A percentile compares a stretch with the other conserved stretches of the same genome.
Evolutionary conservation across 768 basidiomycete species (phyloP).

Genomic region (Mycena albidolilacea): DNA sequence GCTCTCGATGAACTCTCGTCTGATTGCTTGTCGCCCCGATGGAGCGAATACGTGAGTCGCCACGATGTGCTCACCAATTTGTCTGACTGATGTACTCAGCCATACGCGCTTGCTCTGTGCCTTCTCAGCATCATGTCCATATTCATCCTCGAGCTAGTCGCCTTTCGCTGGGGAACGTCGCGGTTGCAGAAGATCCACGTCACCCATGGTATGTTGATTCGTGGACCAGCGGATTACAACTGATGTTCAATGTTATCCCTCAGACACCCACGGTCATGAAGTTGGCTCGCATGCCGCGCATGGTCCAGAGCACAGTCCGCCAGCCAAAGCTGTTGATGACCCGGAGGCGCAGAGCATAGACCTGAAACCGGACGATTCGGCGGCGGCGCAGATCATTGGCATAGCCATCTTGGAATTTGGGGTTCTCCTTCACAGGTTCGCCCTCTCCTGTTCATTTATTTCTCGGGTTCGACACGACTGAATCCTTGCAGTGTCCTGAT

Average conservation of each 20-base stretch:
- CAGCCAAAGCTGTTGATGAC: slow-evolving; percentile 43
- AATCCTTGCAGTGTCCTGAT: slow-evolving; percentile 83
- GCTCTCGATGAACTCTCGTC: slow-evolving; percentile 82
- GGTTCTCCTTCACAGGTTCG: slow-evolving; percentile 85
- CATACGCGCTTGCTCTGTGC: slow-evolving; percentile 86
- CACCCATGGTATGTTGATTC: background rate
- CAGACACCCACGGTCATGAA: slow-evolving; percentile 79
- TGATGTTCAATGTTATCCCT: background rate
- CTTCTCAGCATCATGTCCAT: slow-evolving; percentile 87
- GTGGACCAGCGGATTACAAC: no score
- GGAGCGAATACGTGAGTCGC: slow-evolving; percentile 80
- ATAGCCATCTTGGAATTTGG: slow-evolving; percentile 96
- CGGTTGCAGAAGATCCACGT: background rate
- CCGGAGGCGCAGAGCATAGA: slow-evolving; percentile 65
- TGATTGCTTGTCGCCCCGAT: slow-evolving; percentile 76
- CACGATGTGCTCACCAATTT: background rate
- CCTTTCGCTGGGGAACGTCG: slow-evolving; percentile 87
- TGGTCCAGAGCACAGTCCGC: slow-evolving; percentile 66
- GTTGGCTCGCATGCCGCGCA: slow-evolving; percentile 74
- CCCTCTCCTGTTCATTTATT: background rate
- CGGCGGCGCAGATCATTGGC: slow-evolving; percentile 79
- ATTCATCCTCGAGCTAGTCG: slow-evolving; percentile 85
- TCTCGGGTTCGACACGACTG: no score
- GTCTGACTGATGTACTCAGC: slow-evolving; percentile 57
- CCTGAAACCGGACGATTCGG: slow-evolving; percentile 88